These are phyloP conservation scores for Glarea lozoyensis DNA, from an alignment of 495 filamentous ascomycete species.

Conservation along the genomic window DNA sequence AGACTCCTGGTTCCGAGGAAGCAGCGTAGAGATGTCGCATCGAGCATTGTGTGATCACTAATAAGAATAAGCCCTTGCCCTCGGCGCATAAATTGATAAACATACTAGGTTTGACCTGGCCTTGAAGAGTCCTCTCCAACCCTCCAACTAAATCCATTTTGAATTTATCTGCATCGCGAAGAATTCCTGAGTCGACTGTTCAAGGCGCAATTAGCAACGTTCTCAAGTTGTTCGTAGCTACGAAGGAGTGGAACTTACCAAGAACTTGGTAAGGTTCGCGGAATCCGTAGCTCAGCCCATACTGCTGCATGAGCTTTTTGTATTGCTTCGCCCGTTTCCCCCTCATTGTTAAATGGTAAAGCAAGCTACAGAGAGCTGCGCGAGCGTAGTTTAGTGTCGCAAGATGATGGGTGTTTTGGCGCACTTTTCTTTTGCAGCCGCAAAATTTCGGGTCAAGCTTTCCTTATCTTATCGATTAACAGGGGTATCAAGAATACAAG, in stretches of 20 bases:
- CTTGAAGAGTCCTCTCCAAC: constrained; percentile 67
- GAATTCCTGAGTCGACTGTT: constrained; percentile 69
- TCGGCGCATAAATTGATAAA: constrained; percentile 9
- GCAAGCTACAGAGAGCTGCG: too few species aligned
- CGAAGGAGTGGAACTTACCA: constrained; percentile 32
- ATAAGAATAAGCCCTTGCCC: neutral
- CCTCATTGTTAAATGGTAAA: too few species aligned
- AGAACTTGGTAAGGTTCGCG: constrained; percentile 92
- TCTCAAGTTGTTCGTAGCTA: neutral
- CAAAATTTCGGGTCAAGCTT: too few species aligned
- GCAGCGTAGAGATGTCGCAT: constrained; percentile 64
- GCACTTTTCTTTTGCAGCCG: too few species aligned
- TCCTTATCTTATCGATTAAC: too few species aligned
- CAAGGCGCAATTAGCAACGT: constrained; percentile 9
- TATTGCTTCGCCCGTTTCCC: constrained; percentile 94
- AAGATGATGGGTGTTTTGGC: too few species aligned
- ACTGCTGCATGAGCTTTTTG: constrained; percentile 91
- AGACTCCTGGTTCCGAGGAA: constrained; percentile 44
- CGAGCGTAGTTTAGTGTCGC: too few species aligned
- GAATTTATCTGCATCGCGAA: constrained; percentile 61
- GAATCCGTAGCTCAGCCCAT: constrained; percentile 73
- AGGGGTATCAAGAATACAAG: too few species aligned
- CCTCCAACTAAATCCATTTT: constrained; percentile 72
- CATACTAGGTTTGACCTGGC: constrained; percentile 76
- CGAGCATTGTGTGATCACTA: constrained; percentile 57